These are phyloP conservation scores for Niebla homalea DNA, from an alignment of 495 filamentous ascomycete genomes.

Conservation along the genomic window DNA sequence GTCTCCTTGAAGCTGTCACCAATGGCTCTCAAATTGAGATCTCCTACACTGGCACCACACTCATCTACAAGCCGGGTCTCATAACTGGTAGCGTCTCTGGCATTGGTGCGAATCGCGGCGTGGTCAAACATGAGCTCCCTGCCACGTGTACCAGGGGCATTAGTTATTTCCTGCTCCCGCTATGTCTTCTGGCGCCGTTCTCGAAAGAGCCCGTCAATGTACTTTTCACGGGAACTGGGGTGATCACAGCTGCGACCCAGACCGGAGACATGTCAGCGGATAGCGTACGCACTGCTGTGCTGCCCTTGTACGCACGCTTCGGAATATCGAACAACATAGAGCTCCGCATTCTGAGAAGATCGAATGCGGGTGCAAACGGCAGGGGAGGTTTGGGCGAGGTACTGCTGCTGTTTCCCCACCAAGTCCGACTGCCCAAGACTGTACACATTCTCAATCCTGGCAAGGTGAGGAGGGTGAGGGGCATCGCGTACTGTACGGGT, in stretches of 20 bases:
- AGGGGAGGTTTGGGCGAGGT: conserved; percentile 81
- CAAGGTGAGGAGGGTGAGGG: conserved; percentile 74
- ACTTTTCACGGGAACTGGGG: conserved; percentile 75
- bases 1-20: conserved; percentile 84
- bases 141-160: conserved; percentile 62
- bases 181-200: conserved; percentile 88
- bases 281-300: conserved; percentile 80
- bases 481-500: conserved; percentile 84
- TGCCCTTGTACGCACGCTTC: conserved; percentile 81
- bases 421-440: conserved; percentile 86
- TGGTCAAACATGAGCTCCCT: conserved; percentile 66
- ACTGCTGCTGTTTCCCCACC: conserved; percentile 79
- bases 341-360: conserved; percentile 64
- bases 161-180: conserved; percentile 82
- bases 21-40: conserved; percentile 93
- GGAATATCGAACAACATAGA: conserved; percentile 83
- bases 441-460: conserved; percentile 79
- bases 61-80: conserved; percentile 82
- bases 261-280: conserved; percentile 80
- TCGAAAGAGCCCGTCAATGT: conserved; percentile 80
- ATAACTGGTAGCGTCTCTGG: conserved; percentile 69
- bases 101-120: conserved; percentile 51
- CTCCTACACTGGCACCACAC: conserved; percentile 82
- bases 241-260: conserved; percentile 76
- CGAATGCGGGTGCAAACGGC: conserved; percentile 58